phyloP scores from a whole-genome alignment of 352 stramenopile species.

The Globisporangium nagaii region DNA sequence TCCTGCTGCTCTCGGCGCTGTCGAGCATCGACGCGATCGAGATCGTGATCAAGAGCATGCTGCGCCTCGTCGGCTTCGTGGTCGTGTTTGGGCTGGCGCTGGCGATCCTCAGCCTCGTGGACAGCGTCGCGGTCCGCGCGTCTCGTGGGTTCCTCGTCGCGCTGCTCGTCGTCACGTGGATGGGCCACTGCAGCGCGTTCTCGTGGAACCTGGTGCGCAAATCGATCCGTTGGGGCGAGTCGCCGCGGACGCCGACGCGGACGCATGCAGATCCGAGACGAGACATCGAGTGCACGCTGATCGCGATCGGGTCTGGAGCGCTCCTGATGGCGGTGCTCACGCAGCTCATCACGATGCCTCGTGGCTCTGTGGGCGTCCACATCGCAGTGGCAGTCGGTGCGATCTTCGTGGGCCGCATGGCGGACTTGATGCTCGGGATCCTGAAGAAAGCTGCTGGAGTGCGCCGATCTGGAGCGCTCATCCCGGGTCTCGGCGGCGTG shows the following conservation, averaged over 20 bases:
- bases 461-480: slow-evolving; percentile 88
- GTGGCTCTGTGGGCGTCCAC: slow-evolving; percentile 2
- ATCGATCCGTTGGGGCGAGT: not conserved
- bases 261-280: not conserved
- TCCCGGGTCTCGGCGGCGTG: slow-evolving; percentile 89
- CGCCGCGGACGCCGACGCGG: not conserved
- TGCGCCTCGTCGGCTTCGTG: not conserved
- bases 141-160: not conserved
- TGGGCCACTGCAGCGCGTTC: not conserved
- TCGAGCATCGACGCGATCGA: not conserved
- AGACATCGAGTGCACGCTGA: not conserved
- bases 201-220: not conserved
- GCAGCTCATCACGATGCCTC: not conserved
- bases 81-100: not conserved
- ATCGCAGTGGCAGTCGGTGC: slow-evolving; percentile 45
- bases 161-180: not conserved
- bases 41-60: slow-evolving; percentile 1
- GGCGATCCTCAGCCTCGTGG: not conserved
- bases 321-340: slow-evolving; percentile 1
- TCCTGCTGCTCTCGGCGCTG: not conserved
- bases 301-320: not conserved
- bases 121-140: not conserved
- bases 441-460: slow-evolving; percentile 88
- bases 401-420: slow-evolving; percentile 78
- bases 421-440: slow-evolving; percentile 87